phyloP scores from a whole-genome alignment of 2,329 filamentous ascomycete species.

The Plenodomus tracheiphilus region DNA sequence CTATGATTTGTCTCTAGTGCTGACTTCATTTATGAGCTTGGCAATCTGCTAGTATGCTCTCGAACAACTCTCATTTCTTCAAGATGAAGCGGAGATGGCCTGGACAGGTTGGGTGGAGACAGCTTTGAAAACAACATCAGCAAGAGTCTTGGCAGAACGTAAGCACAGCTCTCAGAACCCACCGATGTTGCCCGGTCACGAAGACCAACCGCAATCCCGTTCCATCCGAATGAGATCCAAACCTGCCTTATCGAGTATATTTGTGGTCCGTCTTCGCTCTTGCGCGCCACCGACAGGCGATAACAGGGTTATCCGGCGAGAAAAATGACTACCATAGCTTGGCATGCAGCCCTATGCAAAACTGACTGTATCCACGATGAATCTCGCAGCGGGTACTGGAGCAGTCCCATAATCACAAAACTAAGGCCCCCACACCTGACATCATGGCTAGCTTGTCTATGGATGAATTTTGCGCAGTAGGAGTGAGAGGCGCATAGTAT shows the following conservation, averaged over 20 bases:
- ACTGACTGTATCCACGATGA: not conserved
- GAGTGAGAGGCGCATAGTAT: not conserved
- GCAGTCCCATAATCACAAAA: not conserved
- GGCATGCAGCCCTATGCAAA: not conserved
- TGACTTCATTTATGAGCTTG: too few relatives aligned
- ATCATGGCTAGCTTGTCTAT: not conserved
- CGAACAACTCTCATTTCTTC: too few relatives aligned
- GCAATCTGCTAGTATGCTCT: too few relatives aligned
- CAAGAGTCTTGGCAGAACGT: not conserved
- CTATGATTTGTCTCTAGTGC: too few relatives aligned
- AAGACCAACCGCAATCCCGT: not conserved
- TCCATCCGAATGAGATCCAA: not conserved
- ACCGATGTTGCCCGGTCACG: not conserved
- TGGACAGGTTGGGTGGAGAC: too few relatives aligned
- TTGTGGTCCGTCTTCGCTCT: not conserved
- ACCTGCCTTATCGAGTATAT: not conserved
- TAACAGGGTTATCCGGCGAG: not conserved
- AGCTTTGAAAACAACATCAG: not conserved
- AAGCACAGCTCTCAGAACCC: not conserved
- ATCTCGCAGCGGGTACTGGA: not conserved
- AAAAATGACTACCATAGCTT: not conserved
- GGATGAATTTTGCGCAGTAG: not conserved
- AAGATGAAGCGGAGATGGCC: too few relatives aligned
- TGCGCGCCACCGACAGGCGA: not conserved
- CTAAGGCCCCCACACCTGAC: not conserved